Percentiles rank a stretch among this genome's conserved stretches.
phyloP scores from a whole-genome alignment of 2,329 filamentous ascomycete genomes.

The Simplicillium sp. region DNA sequence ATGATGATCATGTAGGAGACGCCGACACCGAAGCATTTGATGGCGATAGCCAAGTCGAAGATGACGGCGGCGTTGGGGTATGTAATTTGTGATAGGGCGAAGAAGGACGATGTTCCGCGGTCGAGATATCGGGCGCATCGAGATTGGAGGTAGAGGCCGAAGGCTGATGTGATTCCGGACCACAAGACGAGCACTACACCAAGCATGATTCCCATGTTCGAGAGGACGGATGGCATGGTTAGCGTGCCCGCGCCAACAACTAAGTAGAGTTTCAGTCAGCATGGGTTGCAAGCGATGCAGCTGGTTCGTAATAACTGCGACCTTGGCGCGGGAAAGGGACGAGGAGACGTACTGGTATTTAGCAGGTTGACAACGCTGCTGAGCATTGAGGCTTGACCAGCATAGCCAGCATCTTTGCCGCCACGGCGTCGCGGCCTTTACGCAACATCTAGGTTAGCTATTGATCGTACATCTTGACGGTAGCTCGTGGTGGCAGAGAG shows the following conservation, averaged over 20 bases:
- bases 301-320: background rate
- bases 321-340: background rate
- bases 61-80: slow-evolving; percentile 93
- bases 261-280: slow-evolving; percentile 25
- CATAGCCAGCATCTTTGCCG: slow-evolving; percentile 58
- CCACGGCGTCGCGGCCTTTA: slow-evolving; percentile 48
- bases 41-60: slow-evolving; percentile 90
- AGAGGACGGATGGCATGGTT: slow-evolving; percentile 90
- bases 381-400: slow-evolving; percentile 73
- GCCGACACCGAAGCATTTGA: slow-evolving; percentile 96
- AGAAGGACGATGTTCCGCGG: slow-evolving; percentile 81
- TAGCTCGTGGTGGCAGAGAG: slow-evolving; percentile 3
- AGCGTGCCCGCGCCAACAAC: slow-evolving; percentile 91
- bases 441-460: background rate
- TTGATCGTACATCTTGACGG: slow-evolving; percentile 4
- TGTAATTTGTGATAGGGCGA: slow-evolving; percentile 91
- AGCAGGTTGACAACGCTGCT: slow-evolving; percentile 93
- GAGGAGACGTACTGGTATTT: slow-evolving; percentile 67
- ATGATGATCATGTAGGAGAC: slow-evolving; percentile 99
- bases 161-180: slow-evolving; percentile 81
- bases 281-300: slow-evolving; percentile 4
- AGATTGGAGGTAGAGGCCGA: slow-evolving; percentile 90
- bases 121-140: slow-evolving; percentile 91
- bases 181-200: slow-evolving; percentile 80
- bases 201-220: slow-evolving; percentile 86